Base-by-base conservation (phyloP, 192 early-diverging fungal genomes). In the Geranomyces michiganensis region DNA sequence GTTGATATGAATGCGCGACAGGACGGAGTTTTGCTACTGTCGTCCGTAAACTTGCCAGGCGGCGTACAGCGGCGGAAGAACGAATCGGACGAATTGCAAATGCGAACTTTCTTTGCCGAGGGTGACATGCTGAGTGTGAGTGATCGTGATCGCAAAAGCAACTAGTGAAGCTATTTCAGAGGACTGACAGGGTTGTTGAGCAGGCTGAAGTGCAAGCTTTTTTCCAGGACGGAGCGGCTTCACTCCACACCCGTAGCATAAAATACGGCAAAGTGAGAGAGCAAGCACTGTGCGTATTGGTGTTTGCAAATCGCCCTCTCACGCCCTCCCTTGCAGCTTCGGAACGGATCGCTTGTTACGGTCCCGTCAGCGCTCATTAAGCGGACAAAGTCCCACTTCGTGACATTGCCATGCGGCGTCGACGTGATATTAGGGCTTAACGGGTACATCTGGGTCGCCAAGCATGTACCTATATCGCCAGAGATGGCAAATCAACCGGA, bases 31-130 rank as follows among this genome's bases (percentile, higher is more conserved):
- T 78, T 98, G 30, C 79, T 93, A 60, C 83, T 99, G 47, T 94
- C 92, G 26, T 92, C 95, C 0, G 90, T 99, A 70, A 95, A 94
- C 74, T 78, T 99, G 45, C 96, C 97, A 7, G 97, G 96, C 47
- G 94, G 94, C 22, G 91, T 98, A 51, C 93, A 95, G 88, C 80
- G 95, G 71, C 85, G 96, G 79, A 96, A 97, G 84, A 91, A 89
- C 44, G 97, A 97, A 76, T 92, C 91, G 0, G 96, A 99, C 79
- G 94, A 99, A 77, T 83, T 98, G 68, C 92, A 96, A 75, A 99
- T 99, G 96, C 87, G 94, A 48, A 89, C 87, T 31, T 96, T 96
- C 67, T 94, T 98, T 78, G 79, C 91, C 17, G 97, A 99, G 55
- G 97, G 97, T 10, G 94, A 99, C 79, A 70, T 96, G 69, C 77